Conservation (phyloP, 345 rosid species). For the Angophora floribunda region DNA sequence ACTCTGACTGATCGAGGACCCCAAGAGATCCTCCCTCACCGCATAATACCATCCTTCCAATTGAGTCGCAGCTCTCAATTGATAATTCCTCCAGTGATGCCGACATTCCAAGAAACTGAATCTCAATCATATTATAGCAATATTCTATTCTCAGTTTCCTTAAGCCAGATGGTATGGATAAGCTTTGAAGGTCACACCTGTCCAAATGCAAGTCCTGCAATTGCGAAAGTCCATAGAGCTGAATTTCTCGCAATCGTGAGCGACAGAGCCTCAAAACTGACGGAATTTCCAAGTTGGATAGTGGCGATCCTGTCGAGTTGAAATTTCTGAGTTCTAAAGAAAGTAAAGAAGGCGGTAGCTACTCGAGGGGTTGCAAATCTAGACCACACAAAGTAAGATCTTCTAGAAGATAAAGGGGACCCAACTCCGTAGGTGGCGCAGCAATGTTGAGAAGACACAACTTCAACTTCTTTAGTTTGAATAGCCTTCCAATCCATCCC, state of each 20-base stretch:
- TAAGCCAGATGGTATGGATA: not conserved
- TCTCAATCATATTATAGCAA: rapidly evolving
- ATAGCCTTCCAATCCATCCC: not conserved
- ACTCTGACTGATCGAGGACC: too few relatives aligned
- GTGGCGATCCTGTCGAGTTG: rapidly evolving
- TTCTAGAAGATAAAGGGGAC: rapidly evolving
- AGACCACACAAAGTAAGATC: rapidly evolving
- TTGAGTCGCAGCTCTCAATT: rapidly evolving
- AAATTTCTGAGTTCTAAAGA: rapidly evolving
- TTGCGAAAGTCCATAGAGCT: rapidly evolving
- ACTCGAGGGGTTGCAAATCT: not conserved
- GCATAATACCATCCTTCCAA: too few relatives aligned
- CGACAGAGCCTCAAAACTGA: rapidly evolving
- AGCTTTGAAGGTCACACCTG: rapidly evolving
- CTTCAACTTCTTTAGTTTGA: rapidly evolving
- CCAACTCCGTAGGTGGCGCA: rapidly evolving
- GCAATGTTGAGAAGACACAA: rapidly evolving
- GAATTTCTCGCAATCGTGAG: rapidly evolving
- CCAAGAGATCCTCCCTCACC: too few relatives aligned
- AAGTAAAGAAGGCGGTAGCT: not conserved
- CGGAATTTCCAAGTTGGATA: not conserved
- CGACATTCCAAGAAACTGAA: rapidly evolving
- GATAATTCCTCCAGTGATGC: too few relatives aligned
- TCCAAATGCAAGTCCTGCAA: rapidly evolving
- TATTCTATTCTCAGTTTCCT: rapidly evolving